A percentile compares a stretch with the other conserved stretches of the same genome.
These are phyloP conservation scores for Ogataea polymorpha DNA, from an alignment of 805 yeast species.

Conservation along the genomic window DNA sequence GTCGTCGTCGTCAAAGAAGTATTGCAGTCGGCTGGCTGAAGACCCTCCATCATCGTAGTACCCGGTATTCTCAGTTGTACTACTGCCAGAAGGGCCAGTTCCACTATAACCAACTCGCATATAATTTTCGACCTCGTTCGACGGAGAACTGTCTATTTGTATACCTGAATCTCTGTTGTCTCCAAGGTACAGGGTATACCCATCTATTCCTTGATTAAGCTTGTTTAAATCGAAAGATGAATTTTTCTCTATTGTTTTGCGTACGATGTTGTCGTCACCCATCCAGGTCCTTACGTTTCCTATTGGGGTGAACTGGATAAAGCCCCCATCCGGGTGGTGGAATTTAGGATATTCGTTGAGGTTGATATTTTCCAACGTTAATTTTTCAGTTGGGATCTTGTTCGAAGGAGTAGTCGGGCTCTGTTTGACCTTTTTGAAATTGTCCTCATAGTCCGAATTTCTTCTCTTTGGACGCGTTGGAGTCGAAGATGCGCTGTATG, in stretches of 20 bases:
- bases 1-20: slow-evolving; percentile 19
- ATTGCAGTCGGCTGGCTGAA: slow-evolving; percentile 17
- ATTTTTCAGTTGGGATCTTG: slow-evolving; percentile 10
- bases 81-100: slow-evolving; percentile 10
- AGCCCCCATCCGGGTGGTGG: slow-evolving; percentile 61
- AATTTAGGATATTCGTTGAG: slow-evolving; percentile 52
- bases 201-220: slow-evolving; percentile 35
- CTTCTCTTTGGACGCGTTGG: slow-evolving; percentile 35
- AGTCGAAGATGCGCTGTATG: slow-evolving; percentile 15
- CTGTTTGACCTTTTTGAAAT: slow-evolving; percentile 32
- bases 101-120: slow-evolving; percentile 31
- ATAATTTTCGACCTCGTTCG: slow-evolving; percentile 33
- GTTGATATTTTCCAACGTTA: slow-evolving; percentile 29
- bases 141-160: slow-evolving; percentile 24
- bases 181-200: slow-evolving; percentile 33
- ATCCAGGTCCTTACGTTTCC: slow-evolving; percentile 50
- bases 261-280: slow-evolving; percentile 42
- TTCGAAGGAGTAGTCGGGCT: slow-evolving; percentile 9
- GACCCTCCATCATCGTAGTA: slow-evolving; percentile 23
- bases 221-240: slow-evolving; percentile 34
- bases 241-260: slow-evolving; percentile 47
- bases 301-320: slow-evolving; percentile 58
- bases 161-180: slow-evolving; percentile 9
- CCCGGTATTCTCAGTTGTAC: slow-evolving; percentile 2
- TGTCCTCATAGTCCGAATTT: slow-evolving; percentile 33